Conservation (phyloP, 2,329 filamentous ascomycete species). For the Fusarium liriodendri region DNA sequence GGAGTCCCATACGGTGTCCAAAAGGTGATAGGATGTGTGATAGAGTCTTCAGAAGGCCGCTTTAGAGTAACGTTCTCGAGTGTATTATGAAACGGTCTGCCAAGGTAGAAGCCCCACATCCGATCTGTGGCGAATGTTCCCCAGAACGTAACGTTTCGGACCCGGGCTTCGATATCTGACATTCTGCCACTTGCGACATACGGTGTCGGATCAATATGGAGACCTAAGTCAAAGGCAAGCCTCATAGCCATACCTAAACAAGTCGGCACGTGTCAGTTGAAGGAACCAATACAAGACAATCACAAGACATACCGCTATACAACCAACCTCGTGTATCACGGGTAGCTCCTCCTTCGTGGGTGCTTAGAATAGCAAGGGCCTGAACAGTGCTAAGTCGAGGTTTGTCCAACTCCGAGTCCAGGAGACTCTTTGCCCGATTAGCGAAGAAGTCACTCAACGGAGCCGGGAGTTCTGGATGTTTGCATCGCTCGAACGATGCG, state of each 20-base stretch:
- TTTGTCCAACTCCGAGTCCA: slow-evolving; percentile 2
- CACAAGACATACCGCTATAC: not conserved
- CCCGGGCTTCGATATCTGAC: not conserved
- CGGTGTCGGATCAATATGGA: not conserved
- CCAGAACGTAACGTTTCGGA: slow-evolving; percentile 6
- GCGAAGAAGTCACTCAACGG: slow-evolving; percentile 4
- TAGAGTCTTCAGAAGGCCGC: not conserved
- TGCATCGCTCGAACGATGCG: not conserved
- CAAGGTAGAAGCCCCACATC: slow-evolving; percentile 10
- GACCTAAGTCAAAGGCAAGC: not conserved
- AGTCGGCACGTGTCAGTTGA: too few relatives aligned
- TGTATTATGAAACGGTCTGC: slow-evolving; percentile 4
- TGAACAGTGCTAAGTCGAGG: slow-evolving; percentile 1
- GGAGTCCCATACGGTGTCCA: not conserved
- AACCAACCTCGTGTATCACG: slow-evolving; percentile 7
- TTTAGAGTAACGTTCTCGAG: not conserved
- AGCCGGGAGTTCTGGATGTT: not conserved
- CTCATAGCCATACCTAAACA: not conserved
- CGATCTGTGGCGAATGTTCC: not conserved
- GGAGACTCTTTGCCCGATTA: not conserved
- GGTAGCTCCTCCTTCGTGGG: not conserved
- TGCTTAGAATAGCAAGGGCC: slow-evolving; percentile 3
- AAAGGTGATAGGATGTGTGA: not conserved
- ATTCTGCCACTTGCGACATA: not conserved
- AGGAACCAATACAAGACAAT: too few relatives aligned